Evolutionary conservation across 2,329 filamentous ascomycete species (phyloP).

Genomic region (Fusarium sp.): DNA sequence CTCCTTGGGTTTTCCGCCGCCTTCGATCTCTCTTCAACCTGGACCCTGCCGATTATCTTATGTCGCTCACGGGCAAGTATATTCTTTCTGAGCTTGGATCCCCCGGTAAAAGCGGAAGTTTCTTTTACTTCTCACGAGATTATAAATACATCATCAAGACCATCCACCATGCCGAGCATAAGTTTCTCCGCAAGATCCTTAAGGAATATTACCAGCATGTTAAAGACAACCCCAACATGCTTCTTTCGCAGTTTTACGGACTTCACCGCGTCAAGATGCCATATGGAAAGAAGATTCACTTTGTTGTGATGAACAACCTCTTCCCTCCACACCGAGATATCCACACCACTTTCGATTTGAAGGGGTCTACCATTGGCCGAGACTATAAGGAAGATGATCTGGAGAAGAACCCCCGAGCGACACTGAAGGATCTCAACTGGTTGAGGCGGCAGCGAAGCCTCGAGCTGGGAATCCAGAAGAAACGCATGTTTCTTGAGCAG

Average conservation of each 20-base stretch:
- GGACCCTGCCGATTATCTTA: conserved; percentile 96
- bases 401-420: conserved; percentile 89
- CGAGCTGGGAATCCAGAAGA: conserved; percentile 90
- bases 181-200: conserved; percentile 83
- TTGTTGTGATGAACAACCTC: conserved; percentile 99
- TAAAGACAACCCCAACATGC: conserved; percentile 91
- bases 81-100: conserved; percentile 97
- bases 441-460: conserved; percentile 84
- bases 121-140: conserved; percentile 99
- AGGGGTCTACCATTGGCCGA: conserved; percentile 93
- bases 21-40: conserved; percentile 88
- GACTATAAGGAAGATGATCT: conserved; percentile 91
- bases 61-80: conserved; percentile 98
- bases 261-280: conserved; percentile 98
- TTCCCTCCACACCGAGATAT: conserved; percentile 98
- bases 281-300: conserved; percentile 98
- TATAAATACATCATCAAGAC: conserved; percentile 99
- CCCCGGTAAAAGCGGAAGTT: conserved; percentile 97
- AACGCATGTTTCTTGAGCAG: conserved; percentile 87
- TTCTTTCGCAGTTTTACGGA: conserved; percentile 97
- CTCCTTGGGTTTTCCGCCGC: conserved; percentile 98
- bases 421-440: conserved; percentile 98
- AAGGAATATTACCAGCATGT: conserved; percentile 96
- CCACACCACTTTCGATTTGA: conserved; percentile 95
- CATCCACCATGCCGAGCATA: conserved; percentile 95